Conservation (phyloP, 1,139 yeast species). For the Meyerozyma elateridarum region DNA sequence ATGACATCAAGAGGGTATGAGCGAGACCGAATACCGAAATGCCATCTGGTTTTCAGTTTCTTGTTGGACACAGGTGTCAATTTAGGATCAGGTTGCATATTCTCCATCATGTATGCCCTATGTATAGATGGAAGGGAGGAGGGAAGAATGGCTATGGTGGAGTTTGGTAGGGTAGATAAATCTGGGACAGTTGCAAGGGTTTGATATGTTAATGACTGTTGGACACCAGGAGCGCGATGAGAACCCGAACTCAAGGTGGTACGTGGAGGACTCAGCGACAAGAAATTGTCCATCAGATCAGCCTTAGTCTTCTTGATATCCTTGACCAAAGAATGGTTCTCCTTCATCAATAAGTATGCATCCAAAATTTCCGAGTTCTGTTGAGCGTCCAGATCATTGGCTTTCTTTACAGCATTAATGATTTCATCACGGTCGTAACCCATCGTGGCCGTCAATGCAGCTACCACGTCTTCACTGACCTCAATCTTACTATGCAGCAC, state of each 20-base stretch:
- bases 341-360: conserved; percentile 85
- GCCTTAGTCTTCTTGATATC: conserved; percentile 55
- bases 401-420: conserved; percentile 56
- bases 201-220: conserved; percentile 46
- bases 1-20: conserved; percentile 96
- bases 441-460: conserved; percentile 80
- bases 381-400: conserved; percentile 35
- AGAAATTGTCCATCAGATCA: conserved; percentile 48
- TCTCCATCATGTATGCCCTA: conserved; percentile 83
- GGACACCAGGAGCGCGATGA: conserved; percentile 35
- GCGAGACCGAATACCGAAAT: conserved; percentile 93
- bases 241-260: conserved; percentile 7
- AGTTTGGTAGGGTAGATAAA: conserved; percentile 46
- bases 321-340: conserved; percentile 66
- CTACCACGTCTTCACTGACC: conserved; percentile 75
- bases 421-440: conserved; percentile 91
- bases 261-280: conserved; percentile 40
- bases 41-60: conserved; percentile 96
- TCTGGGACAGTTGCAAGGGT: conserved; percentile 49
- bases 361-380: conserved; percentile 75
- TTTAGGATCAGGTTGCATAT: conserved; percentile 20
- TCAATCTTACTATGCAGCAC: conserved; percentile 42
- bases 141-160: conserved; percentile 87
- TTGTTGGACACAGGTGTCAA: conserved; percentile 74
- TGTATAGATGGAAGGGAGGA: conserved; percentile 93